These are phyloP conservation scores for Vitis labrusca DNA, from an alignment of 164 flowering plant genomes.

Conservation along the genomic window DNA sequence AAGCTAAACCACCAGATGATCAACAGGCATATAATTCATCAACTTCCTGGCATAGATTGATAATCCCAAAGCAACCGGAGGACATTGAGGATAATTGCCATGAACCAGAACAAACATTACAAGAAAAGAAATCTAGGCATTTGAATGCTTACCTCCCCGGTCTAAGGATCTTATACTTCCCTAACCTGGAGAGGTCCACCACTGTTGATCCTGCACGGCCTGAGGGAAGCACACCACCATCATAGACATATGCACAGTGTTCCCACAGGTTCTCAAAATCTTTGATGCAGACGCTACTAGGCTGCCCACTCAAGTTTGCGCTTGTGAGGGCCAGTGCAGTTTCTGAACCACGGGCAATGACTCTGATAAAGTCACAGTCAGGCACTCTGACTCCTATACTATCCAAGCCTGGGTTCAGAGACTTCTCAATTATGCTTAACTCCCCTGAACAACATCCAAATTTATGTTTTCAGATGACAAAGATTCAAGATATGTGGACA, in stretches of 20 bases:
- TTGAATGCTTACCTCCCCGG: conserved; percentile 72
- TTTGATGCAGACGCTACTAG: conserved; percentile 72
- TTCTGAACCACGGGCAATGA: conserved; percentile 65
- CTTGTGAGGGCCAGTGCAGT: conserved; percentile 94
- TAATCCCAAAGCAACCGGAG: too few species aligned
- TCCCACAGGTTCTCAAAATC: conserved; percentile 90
- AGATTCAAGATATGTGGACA: background rate
- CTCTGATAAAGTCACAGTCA: conserved; percentile 69
- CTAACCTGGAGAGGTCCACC: conserved; percentile 70
- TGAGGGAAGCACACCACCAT: conserved; percentile 83
- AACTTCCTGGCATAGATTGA: too few species aligned
- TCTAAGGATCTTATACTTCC: conserved; percentile 79
- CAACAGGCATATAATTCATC: too few species aligned
- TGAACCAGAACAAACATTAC: too few species aligned
- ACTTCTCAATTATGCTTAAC: conserved; percentile 81
- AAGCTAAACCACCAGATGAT: too few species aligned
- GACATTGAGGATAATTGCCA: too few species aligned
- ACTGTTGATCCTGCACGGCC: conserved; percentile 96
- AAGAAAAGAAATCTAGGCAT: background rate
- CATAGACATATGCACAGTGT: conserved; percentile 77
- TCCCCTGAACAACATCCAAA: conserved; percentile 51
- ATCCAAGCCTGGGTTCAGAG: conserved; percentile 85
- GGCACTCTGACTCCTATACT: conserved; percentile 96
- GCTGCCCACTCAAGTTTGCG: conserved; percentile 86
- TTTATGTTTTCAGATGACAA: too few species aligned